Conservation (phyloP, 805 yeast genomes). For the Metahyphopichia silvanorum region DNA sequence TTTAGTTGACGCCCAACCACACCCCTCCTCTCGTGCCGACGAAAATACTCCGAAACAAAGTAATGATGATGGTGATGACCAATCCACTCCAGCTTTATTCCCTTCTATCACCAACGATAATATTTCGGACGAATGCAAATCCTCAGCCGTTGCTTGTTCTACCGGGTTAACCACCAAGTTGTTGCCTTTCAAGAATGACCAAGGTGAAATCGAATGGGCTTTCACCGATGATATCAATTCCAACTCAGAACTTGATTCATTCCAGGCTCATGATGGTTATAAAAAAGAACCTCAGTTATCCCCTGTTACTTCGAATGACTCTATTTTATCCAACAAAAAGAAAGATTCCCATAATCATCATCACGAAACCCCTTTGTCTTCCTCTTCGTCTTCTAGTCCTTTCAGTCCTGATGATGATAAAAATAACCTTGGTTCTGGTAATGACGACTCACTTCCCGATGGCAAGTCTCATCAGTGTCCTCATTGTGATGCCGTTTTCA, state of each 20-base stretch:
- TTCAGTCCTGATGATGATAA: slow-evolving; percentile 15
- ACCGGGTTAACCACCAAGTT: slow-evolving; percentile 47
- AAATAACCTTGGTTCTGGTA: slow-evolving; percentile 1
- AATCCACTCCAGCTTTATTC: slow-evolving; percentile 4
- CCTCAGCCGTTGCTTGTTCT: slow-evolving; percentile 34
- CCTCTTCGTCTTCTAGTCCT: slow-evolving; percentile 22
- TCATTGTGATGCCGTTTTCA: slow-evolving; percentile 47
- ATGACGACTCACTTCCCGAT: no score
- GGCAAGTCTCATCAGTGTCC: slow-evolving; percentile 39
- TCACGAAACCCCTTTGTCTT: slow-evolving; percentile 27
- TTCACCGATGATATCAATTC: slow-evolving; percentile 40
- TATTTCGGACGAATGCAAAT: slow-evolving; percentile 2
- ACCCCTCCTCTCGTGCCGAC: neutral
- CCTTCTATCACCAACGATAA: slow-evolving; percentile 8
- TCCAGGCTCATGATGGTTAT: slow-evolving; percentile 11
- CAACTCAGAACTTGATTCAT: slow-evolving; percentile 26
- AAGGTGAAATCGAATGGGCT: slow-evolving; percentile 59
- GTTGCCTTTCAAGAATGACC: slow-evolving; percentile 47
- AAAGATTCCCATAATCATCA: slow-evolving; percentile 7
- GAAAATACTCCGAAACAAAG: neutral
- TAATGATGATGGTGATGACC: neutral
- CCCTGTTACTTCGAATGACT: slow-evolving; percentile 39
- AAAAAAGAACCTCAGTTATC: slow-evolving; percentile 15
- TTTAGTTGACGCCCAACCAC: neutral
- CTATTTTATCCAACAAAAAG: slow-evolving; percentile 18